Evolutionary conservation across 2,329 filamentous ascomycete species (phyloP), one percentile per base, ranked within the genome.

Genomic region (Coniosporium tulheliwenetii): DNA sequence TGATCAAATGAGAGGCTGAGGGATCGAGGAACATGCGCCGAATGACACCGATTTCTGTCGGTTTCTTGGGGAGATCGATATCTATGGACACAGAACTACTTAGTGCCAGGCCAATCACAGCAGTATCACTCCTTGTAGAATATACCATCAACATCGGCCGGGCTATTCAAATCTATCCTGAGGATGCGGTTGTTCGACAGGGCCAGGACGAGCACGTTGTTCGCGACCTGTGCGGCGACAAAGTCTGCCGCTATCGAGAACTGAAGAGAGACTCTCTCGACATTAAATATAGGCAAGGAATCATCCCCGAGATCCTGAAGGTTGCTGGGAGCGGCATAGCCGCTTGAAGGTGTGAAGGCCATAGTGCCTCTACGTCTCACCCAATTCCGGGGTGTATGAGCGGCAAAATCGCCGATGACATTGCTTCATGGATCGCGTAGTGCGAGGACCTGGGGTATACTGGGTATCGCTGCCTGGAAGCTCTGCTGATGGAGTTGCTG

Each of bases 11-110:
- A 5, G 86, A 95, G 26, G 91, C 91, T 9, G 89, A 94, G 26
- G 91, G 89, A 56, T 98, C 91, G 55, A 98, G 81, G 65, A 98
- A 98, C 75, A 98, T 85, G 66, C 83, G 85, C 50, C 83, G 80
- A 55, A 98, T 96, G 40, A 94, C 75, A 49, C 91, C 91, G 44
- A 91, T 75, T 59, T 98, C 89, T 32, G 85, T 81, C 12, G 85
- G 77, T 54, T 89, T 91, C 66, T 93, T 94, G 32, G 91, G 91
- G 7, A 98, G 76, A 60, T 98, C 91, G 59, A 98, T 94, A 62
- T 98, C 89, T 93, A 52, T 40, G 12, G 1, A 26, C 5, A 26
- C 3, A 26, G 19, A 26, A 26, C 19, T 26, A 26, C 19, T 26
- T 26, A 26, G 19, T 26, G 19, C 19, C 19, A 26, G 4, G 7